Conservation (phyloP, 192 early-diverging fungal species). For the Glomus cerebriforme region DNA sequence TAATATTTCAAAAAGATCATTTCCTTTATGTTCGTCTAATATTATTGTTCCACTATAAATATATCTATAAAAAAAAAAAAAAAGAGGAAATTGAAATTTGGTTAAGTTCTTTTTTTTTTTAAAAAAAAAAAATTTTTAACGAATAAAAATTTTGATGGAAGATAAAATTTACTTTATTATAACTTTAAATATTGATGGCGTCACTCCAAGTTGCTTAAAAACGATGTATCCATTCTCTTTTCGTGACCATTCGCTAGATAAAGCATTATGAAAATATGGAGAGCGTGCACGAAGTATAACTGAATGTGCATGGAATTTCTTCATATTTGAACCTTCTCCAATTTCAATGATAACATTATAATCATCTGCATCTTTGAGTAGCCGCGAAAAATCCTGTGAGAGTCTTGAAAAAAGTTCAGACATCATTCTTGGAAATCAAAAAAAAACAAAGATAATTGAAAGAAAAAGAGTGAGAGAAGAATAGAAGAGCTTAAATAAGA, state of each 20-base stretch:
- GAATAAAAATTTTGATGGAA: neutral
- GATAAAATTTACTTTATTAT: constrained; percentile 16
- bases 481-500: neutral
- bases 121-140: neutral
- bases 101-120: neutral
- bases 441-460: neutral
- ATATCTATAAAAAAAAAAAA: neutral
- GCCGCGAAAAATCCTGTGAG: neutral
- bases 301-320: constrained; percentile 3
- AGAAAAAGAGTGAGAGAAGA: neutral
- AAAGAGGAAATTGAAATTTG: neutral
- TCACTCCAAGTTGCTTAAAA: neutral
- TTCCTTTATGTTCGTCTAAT: neutral
- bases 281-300: constrained; percentile 8
- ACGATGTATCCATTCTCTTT: constrained; percentile 1
- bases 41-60: neutral
- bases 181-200: neutral
- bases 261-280: constrained; percentile 1
- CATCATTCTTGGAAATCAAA: neutral
- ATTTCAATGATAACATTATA: constrained; percentile 20
- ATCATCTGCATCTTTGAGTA: constrained; percentile 17
- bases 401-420: neutral
- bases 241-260: neutral
- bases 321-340: constrained; percentile 4
- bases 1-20: constrained; percentile 5